Evolutionary conservation across 2,329 filamentous ascomycete species (phyloP), one percentile per base, ranked within the genome.

Genomic region (Rutstroemia sp.): DNA sequence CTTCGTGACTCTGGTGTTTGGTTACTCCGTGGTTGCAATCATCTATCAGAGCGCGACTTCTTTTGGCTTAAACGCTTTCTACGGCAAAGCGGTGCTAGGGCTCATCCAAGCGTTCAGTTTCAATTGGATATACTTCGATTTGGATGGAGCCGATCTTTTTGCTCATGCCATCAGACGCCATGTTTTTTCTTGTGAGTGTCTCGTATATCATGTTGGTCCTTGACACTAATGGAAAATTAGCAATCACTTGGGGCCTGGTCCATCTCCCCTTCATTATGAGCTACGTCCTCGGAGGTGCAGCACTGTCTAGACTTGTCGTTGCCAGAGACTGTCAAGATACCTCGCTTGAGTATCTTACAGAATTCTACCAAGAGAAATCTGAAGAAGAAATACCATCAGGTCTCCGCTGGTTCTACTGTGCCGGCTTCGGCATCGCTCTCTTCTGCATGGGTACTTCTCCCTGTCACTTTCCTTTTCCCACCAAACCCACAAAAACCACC

Each of bases 111-210:
- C 79, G 0, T 83, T 81, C 64, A 71, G 75, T 49, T 81, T 83
- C 63, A 83, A 83, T 63, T 83, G 80, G 79, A 73, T 85, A 9
- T 85, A 85, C 66, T 84, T 85, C 65, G 81, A 86, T 64, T 75
- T 86, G 38, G 82, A 85, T 66, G 75, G 72, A 16, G 16, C 42
- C 1, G 79, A 81, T 64, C 71, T 86, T 18, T 75, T 78, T 49
- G 69, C 77, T 0, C 83, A 86, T 68, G 83, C 83, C 8, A 86
- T 87, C 56, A 74, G 83, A 9, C 72, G 82, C 2, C 74, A 75
- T 39, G 71, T 73, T 2, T 51, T 67, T 19, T 71, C 75, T 3
- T 72, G 76, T 76, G 69, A 62, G 71, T 59, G 10, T 38, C 45
- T 6, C 50, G 10, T 14, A 19, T 45, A 12, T 45, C 9, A 12